A percentile compares a stretch with the other conserved stretches of the same genome.
Conservation (phyloP, 768 basidiomycete genomes). For the Macrocybe gigantea region DNA sequence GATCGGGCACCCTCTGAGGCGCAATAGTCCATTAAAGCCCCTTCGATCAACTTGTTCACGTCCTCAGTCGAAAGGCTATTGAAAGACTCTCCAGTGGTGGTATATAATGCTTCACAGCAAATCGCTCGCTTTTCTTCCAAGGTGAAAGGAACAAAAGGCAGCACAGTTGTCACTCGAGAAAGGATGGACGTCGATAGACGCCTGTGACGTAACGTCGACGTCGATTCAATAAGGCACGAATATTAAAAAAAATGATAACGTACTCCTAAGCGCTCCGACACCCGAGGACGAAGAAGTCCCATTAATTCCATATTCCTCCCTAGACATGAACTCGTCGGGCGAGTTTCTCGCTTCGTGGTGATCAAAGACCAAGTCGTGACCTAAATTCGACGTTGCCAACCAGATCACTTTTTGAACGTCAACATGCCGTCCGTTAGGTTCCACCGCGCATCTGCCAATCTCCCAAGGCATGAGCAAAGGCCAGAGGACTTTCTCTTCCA, state of each 20-base stretch:
- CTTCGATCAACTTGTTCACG: constrained; percentile 53
- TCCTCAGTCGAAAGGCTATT: constrained; percentile 41
- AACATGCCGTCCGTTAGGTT: constrained; percentile 63
- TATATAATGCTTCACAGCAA: constrained; percentile 63
- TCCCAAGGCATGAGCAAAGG: constrained; percentile 87
- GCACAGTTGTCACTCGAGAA: constrained; percentile 73
- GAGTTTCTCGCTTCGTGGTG: constrained; percentile 48
- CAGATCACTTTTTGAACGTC: constrained; percentile 80
- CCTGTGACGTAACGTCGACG: constrained; percentile 22
- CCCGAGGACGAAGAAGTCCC: constrained; percentile 53
- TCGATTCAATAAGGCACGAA: constrained; percentile 13
- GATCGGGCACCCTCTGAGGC: constrained; percentile 74
- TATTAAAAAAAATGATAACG: constrained; percentile 18
- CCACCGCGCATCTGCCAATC: constrained; percentile 73
- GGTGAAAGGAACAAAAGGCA: constrained; percentile 81
- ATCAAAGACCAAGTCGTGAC: constrained; percentile 70
- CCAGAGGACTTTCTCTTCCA: constrained; percentile 65
- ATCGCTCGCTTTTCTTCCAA: constrained; percentile 70
- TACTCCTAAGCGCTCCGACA: constrained; percentile 75
- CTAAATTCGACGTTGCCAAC: constrained; percentile 81
- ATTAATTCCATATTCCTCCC: constrained; percentile 73
- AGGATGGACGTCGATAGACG: constrained; percentile 47
- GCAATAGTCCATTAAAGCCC: constrained; percentile 51
- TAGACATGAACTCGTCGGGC: constrained; percentile 50
- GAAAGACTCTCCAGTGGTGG: constrained; percentile 49